phyloP scores from a whole-genome alignment of 2,329 filamentous ascomycete genomes.

The Ceratocystis lukuohia region DNA sequence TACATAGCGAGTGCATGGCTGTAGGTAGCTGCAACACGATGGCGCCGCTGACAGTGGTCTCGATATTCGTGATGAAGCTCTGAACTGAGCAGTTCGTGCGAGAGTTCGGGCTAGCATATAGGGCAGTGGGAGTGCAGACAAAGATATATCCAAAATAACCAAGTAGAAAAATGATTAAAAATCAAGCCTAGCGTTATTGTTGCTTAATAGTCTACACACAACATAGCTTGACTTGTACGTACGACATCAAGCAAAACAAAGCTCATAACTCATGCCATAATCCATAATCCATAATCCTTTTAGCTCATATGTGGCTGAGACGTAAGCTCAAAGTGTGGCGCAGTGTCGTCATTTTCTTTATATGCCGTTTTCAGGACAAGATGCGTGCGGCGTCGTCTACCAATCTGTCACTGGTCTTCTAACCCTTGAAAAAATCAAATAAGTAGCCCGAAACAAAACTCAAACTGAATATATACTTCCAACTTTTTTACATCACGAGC shows the following conservation, averaged over 20 bases:
- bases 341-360: background rate
- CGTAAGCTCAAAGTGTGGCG: background rate
- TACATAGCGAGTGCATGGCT: background rate
- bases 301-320: background rate
- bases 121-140: background rate
- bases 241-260: constrained; percentile 4
- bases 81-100: background rate
- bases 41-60: background rate
- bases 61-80: background rate
- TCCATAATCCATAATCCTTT: background rate
- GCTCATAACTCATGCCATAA: background rate
- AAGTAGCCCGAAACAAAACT: no score
- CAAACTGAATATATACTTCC: no score
- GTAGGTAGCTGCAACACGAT: constrained; percentile 7
- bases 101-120: constrained; percentile 11
- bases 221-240: background rate
- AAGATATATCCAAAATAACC: background rate
- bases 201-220: background rate
- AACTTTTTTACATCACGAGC: no score
- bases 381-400: background rate
- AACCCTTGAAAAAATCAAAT: no score
- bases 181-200: no score
- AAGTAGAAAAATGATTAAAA: background rate
- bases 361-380: background rate
- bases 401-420: no score